Conservation (phyloP, 768 basidiomycete genomes). For the Phylloporus sp. region DNA sequence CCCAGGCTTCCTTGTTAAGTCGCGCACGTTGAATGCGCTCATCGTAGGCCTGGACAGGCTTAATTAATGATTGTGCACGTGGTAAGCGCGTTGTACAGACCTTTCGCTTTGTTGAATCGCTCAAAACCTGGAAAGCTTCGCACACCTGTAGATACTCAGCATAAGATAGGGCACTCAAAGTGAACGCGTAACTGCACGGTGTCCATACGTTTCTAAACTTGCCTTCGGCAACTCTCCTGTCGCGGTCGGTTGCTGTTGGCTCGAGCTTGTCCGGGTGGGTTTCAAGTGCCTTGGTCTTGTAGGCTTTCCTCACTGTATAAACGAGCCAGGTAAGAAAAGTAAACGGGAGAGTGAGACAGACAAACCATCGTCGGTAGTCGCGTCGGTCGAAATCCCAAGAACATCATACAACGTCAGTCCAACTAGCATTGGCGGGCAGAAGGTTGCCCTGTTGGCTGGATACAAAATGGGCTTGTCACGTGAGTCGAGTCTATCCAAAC, state of each 20-base stretch:
- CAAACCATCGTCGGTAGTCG: slow-evolving; percentile 52
- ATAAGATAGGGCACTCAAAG: slow-evolving; percentile 8
- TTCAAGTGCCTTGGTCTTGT: slow-evolving; percentile 62
- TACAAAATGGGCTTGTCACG: slow-evolving; percentile 6
- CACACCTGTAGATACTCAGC: slow-evolving; percentile 44
- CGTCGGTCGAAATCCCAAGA: slow-evolving; percentile 43
- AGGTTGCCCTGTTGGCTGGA: background rate
- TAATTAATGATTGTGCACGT: background rate
- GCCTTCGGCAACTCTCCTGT: slow-evolving; percentile 51
- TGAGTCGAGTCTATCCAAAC: background rate
- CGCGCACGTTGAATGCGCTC: slow-evolving; percentile 33
- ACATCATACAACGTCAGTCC: slow-evolving; percentile 39
- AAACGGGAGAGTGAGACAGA: background rate
- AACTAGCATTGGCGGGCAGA: slow-evolving; percentile 23
- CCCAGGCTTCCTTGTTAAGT: slow-evolving; percentile 24
- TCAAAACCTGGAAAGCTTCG: slow-evolving; percentile 58
- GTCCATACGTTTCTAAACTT: slow-evolving; percentile 57
- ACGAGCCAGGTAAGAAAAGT: background rate
- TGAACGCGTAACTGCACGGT: slow-evolving; percentile 22
- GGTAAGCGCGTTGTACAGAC: slow-evolving; percentile 30
- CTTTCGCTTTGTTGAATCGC: slow-evolving; percentile 52
- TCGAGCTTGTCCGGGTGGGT: slow-evolving; percentile 74
- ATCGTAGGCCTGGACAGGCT: slow-evolving; percentile 43
- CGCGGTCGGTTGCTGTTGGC: slow-evolving; percentile 45
- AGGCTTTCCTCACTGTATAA: slow-evolving; percentile 54